Base-by-base conservation (phyloP, 306 rosid genomes). In the Abrus precatorius region DNA sequence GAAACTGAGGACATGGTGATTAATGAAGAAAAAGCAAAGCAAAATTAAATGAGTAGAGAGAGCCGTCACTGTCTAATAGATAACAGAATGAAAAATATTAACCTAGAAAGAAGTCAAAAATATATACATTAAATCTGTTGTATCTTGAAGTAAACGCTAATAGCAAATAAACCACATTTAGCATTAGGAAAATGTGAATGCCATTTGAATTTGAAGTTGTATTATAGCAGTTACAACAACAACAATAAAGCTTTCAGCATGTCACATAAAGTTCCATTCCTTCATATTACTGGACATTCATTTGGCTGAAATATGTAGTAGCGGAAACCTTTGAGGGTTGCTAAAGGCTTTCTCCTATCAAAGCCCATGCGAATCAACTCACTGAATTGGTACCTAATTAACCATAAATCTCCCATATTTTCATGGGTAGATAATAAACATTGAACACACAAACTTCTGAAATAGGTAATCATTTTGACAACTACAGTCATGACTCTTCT, bases 251-350 rank as follows among this genome's bases (percentile, higher is more conserved):
- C 11, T 29, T 63, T 63, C 6, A 62, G 6, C 69, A n/a, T 2
- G 30, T 29, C 69, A 34, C 69, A 20, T 20, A 63, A 63, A 63
- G 48, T 0, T 36, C 69, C 69, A 63, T 47, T 36, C 29, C 69
- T 63, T 3, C 30, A n/a, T 62, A 13, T 13, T 36, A 11, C 4
- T 33, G 7, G 1, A 47, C 10, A 47, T 47, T 36, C 36, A 56
- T 5, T 56, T 4, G 0, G 28, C 63, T 9, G 0, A 63, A 34
- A 63, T 13, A 63, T 3, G 28, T 28, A 63, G 69, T 34, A 63
- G 69, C 36, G 69, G 69, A 63, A 63, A 47, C 69, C 48, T 61
- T 36, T n/a, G 69, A 63, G 69, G 69, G 30, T n/a, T 63, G 69
- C 30, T 36, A 63, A 63, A 63, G 30, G 13, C 48, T 63, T n/a